Evolutionary conservation across 768 basidiomycete species (phyloP).

Genomic region (Leccinum subgranulosum): DNA sequence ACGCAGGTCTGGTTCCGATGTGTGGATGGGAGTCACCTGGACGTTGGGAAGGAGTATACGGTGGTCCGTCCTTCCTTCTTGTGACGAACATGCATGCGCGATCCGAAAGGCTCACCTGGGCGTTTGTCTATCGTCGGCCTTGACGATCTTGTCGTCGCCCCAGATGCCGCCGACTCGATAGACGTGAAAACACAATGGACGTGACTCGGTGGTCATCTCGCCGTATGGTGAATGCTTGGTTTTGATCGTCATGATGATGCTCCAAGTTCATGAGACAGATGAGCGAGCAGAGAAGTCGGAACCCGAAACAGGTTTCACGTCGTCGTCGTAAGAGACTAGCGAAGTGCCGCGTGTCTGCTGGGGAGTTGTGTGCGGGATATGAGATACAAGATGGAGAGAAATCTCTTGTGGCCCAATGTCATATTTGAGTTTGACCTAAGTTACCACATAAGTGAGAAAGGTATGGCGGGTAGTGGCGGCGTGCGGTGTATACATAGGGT

Average conservation of each 20-base stretch:
- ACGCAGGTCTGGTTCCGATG: too few species aligned
- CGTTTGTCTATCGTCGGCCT: conserved; percentile 26
- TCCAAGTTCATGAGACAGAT: not conserved
- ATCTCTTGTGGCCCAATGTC: not conserved
- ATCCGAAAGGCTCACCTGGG: conserved; percentile 16
- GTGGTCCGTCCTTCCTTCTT: too few species aligned
- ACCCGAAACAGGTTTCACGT: conserved; percentile 3
- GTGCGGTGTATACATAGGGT: not conserved
- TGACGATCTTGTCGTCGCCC: conserved; percentile 28
- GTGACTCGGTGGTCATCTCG: conserved; percentile 2
- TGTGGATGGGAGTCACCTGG: not conserved
- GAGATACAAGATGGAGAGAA: not conserved
- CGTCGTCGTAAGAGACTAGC: not conserved
- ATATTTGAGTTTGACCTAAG: not conserved
- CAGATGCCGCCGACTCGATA: conserved; percentile 29
- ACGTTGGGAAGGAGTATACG: too few species aligned
- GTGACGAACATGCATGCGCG: not conserved
- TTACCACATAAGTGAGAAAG: not conserved
- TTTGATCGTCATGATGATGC: conserved; percentile 1
- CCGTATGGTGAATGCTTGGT: not conserved
- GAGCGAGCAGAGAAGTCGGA: not conserved
- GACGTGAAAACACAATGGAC: conserved; percentile 23
- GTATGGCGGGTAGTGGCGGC: not conserved
- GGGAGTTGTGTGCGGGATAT: not conserved
- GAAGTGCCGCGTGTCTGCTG: not conserved